Percentiles rank a stretch among this genome's conserved stretches.
These are phyloP conservation scores for Arthrobotrys sinensis DNA, from an alignment of 2,329 filamentous ascomycete genomes.

Conservation along the genomic window DNA sequence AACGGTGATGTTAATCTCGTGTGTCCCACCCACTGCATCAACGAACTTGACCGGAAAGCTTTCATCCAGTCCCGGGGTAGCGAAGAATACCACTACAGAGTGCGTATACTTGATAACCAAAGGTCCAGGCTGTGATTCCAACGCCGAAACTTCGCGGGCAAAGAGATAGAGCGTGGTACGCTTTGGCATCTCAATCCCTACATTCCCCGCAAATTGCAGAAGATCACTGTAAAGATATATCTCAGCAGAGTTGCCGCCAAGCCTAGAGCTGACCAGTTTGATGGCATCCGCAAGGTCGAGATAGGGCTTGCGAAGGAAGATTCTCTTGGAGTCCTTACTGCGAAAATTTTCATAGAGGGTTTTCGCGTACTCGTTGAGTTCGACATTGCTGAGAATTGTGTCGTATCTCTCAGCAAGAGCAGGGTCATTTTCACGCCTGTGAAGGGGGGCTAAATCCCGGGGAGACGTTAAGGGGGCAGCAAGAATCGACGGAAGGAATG, in stretches of 20 bases:
- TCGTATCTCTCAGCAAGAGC: constrained; percentile 46
- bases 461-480: constrained; percentile 24
- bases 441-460: background rate
- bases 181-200: constrained; percentile 34
- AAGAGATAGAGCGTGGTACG: constrained; percentile 51
- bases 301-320: constrained; percentile 56
- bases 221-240: constrained; percentile 52
- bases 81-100: constrained; percentile 50
- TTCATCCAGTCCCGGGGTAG: constrained; percentile 36
- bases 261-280: constrained; percentile 20
- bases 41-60: constrained; percentile 51
- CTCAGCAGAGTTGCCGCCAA: constrained; percentile 43
- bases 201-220: constrained; percentile 38
- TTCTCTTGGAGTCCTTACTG: constrained; percentile 51
- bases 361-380: constrained; percentile 53
- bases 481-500: constrained; percentile 15
- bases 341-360: constrained; percentile 54
- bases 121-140: constrained; percentile 37
- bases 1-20: constrained; percentile 38
- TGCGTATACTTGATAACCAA: constrained; percentile 52
- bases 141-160: constrained; percentile 38
- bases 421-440: constrained; percentile 36
- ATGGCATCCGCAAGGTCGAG: constrained; percentile 50
- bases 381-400: constrained; percentile 46
- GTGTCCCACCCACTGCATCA: constrained; percentile 20